Evolutionary conservation across 345 rosid genomes (phyloP).

Genomic region (Populus euphratica): DNA sequence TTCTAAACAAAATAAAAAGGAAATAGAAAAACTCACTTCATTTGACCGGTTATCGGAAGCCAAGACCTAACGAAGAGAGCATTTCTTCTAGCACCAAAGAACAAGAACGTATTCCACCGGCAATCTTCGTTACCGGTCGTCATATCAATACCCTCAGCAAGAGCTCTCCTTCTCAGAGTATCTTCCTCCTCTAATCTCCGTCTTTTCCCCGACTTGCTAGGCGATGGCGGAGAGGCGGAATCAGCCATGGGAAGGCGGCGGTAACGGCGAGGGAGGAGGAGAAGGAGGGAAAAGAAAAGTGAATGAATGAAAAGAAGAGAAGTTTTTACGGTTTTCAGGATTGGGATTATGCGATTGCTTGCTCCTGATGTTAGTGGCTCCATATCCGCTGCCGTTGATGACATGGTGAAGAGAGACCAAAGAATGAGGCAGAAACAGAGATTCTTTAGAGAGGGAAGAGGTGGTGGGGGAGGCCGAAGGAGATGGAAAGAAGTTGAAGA

Average conservation of each 20-base stretch:
- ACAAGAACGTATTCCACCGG: conserved; percentile 55
- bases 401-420: conserved; percentile 22
- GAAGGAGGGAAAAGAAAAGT: conserved; percentile 47
- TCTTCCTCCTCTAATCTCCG: conserved; percentile 79
- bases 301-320: conserved; percentile 47
- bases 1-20: not conserved
- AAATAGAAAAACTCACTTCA: conserved; percentile 41
- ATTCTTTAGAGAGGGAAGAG: not conserved
- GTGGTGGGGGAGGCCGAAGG: not conserved
- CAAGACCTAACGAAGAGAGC: conserved; percentile 86
- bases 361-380: conserved; percentile 95
- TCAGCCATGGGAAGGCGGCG: conserved; percentile 13
- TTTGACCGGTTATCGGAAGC: conserved; percentile 62
- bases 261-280: conserved; percentile 65
- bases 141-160: conserved; percentile 71
- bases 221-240: conserved; percentile 18
- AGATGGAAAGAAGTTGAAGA: not conserved
- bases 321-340: conserved; percentile 48
- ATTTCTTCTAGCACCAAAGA: conserved; percentile 58
- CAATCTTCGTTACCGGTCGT: conserved; percentile 38
- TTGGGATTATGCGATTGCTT: conserved; percentile 87
- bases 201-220: conserved; percentile 39
- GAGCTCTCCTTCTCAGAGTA: conserved; percentile 65
- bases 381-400: conserved; percentile 66
- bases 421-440: not conserved